A percentile compares a stretch with the other conserved stretches of the same genome.
Conservation (phyloP, 805 yeast genomes). For the Debaryomyces hansenii region DNA sequence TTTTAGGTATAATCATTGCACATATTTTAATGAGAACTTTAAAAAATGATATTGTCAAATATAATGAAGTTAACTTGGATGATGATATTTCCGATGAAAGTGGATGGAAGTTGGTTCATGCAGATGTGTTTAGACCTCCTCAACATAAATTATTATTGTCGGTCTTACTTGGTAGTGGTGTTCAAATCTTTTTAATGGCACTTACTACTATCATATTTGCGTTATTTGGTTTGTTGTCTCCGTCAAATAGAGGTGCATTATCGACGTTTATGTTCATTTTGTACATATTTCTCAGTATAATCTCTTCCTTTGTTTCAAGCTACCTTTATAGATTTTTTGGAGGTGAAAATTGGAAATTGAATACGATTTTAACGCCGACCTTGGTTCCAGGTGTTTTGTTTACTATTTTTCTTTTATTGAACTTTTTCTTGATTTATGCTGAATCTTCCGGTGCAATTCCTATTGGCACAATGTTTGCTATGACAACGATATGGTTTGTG, state of each 20-base stretch:
- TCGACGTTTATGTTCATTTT: conserved; percentile 86
- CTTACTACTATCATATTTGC: conserved; percentile 77
- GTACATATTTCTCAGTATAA: conserved; percentile 75
- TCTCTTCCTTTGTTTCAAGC: conserved; percentile 88
- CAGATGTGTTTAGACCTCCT: conserved; percentile 92
- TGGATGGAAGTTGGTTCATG: conserved; percentile 96
- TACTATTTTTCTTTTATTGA: conserved; percentile 61
- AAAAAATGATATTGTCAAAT: conserved; percentile 80
- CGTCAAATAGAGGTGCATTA: conserved; percentile 91
- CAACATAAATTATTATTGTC: conserved; percentile 67
- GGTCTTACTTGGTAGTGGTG: conserved; percentile 83
- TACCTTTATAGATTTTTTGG: conserved; percentile 84
- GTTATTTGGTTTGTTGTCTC: conserved; percentile 83
- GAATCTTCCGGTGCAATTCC: conserved; percentile 95
- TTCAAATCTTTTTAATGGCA: conserved; percentile 78
- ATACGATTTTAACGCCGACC: conserved; percentile 78
- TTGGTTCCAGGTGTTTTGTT: conserved; percentile 83
- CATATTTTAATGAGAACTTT: conserved; percentile 79
- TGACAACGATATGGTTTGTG: conserved; percentile 80
- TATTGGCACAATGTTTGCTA: conserved; percentile 79
- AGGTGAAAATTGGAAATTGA: conserved; percentile 88
- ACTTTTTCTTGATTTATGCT: conserved; percentile 75
- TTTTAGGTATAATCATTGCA: conserved; percentile 73
- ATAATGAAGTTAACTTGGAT: conserved; percentile 85
- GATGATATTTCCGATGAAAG: conserved; percentile 87